phyloP scores from a whole-genome alignment of 2,329 filamentous ascomycete genomes.

The Ceratocystis lukuohia region DNA sequence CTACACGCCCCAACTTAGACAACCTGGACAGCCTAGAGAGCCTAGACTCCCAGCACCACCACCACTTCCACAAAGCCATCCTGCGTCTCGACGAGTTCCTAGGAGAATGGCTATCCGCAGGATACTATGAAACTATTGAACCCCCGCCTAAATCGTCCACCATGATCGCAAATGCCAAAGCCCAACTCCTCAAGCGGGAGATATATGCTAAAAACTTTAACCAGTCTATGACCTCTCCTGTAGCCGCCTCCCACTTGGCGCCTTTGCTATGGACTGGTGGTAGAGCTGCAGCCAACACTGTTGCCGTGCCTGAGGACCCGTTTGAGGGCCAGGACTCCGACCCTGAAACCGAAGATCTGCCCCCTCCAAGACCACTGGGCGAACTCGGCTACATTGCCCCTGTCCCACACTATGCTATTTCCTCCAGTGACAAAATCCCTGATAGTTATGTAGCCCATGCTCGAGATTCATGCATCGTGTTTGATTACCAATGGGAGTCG shows the following conservation, averaged over 20 bases:
- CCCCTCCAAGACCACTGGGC: conserved; percentile 23
- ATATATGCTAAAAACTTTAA: conserved; percentile 43
- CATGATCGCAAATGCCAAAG: conserved; percentile 83
- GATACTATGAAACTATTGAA: conserved; percentile 87
- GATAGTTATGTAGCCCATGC: conserved; percentile 82
- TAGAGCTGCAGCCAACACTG: conserved; percentile 1
- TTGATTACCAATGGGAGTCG: conserved; percentile 97
- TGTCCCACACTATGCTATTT: conserved; percentile 70
- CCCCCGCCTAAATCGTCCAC: conserved; percentile 73
- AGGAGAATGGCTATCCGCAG: conserved; percentile 86
- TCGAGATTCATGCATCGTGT: conserved; percentile 65
- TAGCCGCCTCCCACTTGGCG: conserved; percentile 10
- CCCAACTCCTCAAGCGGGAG: conserved; percentile 65
- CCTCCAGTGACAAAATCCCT: conserved; percentile 67
- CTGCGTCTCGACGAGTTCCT: conserved; percentile 83
- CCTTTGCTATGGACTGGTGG: conserved; percentile 18
- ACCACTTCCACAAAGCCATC: conserved; percentile 40
- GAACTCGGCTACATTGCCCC: conserved; percentile 52
- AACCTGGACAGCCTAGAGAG: not conserved
- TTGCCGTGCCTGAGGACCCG: conserved; percentile 16
- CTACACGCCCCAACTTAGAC: not conserved
- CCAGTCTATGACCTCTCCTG: conserved; percentile 18
- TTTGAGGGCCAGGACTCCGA: conserved; percentile 16
- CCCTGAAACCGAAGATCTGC: conserved; percentile 12
- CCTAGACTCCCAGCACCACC: conserved; percentile 16